A percentile compares a stretch with the other conserved stretches of the same genome.
These are phyloP conservation scores for Chaetomidium leptoderma DNA, from an alignment of 495 filamentous ascomycete species.

Conservation along the genomic window DNA sequence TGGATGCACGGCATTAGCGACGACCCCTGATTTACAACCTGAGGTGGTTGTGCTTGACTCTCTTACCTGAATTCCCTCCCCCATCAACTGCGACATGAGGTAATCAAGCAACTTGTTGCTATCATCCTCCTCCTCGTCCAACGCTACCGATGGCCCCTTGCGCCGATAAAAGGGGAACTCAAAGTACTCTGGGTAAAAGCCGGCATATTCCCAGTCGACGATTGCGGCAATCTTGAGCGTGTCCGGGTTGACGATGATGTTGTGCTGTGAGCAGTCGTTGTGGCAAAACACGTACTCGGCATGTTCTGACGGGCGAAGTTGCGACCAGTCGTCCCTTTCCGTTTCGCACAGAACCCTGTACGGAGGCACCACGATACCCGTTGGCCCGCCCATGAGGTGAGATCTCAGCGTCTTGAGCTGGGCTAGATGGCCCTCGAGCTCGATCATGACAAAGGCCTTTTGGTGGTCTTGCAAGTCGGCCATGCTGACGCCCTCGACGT, in stretches of 20 bases:
- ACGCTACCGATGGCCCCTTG: conserved; percentile 7
- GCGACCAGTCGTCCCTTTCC: conserved; percentile 11
- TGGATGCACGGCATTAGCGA: neutral
- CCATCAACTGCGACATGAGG: conserved; percentile 8
- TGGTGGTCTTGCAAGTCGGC: conserved; percentile 11
- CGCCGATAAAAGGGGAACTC: conserved; percentile 16
- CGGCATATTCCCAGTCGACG: conserved; percentile 19
- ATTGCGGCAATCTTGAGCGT: conserved; percentile 17
- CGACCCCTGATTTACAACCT: neutral
- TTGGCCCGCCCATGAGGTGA: conserved; percentile 12
- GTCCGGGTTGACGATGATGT: conserved; percentile 15
- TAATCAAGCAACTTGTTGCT: neutral
- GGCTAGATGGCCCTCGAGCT: conserved; percentile 9
- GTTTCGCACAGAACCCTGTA: conserved; percentile 14
- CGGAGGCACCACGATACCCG: conserved; percentile 14
- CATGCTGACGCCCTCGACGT: conserved; percentile 18
- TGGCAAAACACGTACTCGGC: conserved; percentile 17
- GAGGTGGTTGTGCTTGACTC: neutral
- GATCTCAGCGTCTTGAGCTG: conserved; percentile 11
- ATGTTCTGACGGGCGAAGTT: neutral
- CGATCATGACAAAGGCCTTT: conserved; percentile 4
- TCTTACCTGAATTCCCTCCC: conserved; percentile 7
- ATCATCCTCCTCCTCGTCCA: conserved; percentile 16
- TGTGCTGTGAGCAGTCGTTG: conserved; percentile 16
- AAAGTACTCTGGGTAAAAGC: conserved; percentile 16